Base-by-base conservation (phyloP, 2,329 filamentous ascomycete species). In the Penicillium sp. region DNA sequence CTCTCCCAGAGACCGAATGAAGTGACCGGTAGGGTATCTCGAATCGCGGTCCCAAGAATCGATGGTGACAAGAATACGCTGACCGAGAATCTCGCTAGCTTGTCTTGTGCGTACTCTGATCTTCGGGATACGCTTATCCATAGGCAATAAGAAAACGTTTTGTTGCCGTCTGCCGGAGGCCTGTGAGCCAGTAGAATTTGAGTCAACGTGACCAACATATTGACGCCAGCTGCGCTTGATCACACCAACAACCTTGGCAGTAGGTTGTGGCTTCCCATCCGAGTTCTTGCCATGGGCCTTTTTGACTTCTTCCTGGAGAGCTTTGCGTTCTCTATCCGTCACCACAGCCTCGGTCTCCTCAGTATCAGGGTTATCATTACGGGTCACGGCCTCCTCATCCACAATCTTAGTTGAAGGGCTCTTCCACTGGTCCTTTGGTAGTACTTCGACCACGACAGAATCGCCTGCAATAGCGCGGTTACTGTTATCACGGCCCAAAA, bases 91-190 rank as follows among this genome's bases (percentile, higher is more conserved):
- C 68, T 96, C 91, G 17, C 87, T 86, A 25, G 92, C 93, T 75
- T 97, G 94, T 51, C 94, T 85, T 12, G 94, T 97, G 50, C 93
- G 88, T 54, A 99, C 86, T 45, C 92, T 86, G 68, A 99, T 97
- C 79, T 97, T 99, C 2, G 94, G 94, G 23, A 99, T 90, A 68
- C 91, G 89, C 81, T 96, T 97, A 76, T 99, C 93, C 93, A 99
- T 97, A 4, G 94, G 93, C 49, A 97, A 87, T 19, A 99, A 82
- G 76, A 99, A 99, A 15, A 99, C 92, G 17, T 86, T 96, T 72
- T 97, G 92, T 72, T 96, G 91, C 68, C 89, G 89, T 58, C 92
- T 85, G 31, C 91, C 91, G 66, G 92, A 88, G 59, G 85, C 84
- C 3, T 86, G 84, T 53, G 87, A 85, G 68, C 88, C 88, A 49